These are phyloP conservation scores for Talaromyces verruculosus DNA, from an alignment of 2,329 filamentous ascomycete species.

Conservation along the genomic window DNA sequence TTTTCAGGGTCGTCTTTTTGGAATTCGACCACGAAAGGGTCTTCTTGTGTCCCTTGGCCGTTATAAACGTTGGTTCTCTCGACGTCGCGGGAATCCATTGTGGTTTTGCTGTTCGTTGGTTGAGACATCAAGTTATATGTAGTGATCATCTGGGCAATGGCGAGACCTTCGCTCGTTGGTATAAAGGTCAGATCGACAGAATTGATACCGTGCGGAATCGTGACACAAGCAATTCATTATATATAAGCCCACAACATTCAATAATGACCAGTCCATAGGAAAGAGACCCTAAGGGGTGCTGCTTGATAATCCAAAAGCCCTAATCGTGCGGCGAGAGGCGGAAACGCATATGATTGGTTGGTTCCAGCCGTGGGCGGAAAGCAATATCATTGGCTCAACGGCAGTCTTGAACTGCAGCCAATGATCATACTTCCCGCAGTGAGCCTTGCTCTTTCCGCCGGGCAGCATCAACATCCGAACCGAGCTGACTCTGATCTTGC, in stretches of 20 bases:
- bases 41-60: conserved; percentile 43
- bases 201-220: not conserved
- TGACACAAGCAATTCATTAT: not conserved
- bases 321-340: not conserved
- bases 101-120: not conserved
- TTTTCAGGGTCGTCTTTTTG: conserved; percentile 44
- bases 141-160: too few species aligned
- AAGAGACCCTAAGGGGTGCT: not conserved
- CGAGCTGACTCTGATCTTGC: not conserved
- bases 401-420: not conserved
- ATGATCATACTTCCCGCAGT: not conserved
- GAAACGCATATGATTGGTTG: not conserved
- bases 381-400: not conserved
- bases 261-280: not conserved
- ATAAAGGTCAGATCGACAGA: not conserved
- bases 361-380: not conserved
- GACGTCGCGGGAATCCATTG: not conserved
- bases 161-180: not conserved
- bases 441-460: not conserved
- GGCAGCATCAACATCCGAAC: not conserved
- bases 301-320: not conserved
- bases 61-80: conserved; percentile 25
- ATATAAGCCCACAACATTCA: not conserved
- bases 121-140: not conserved
- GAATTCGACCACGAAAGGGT: conserved; percentile 46